Evolutionary conservation across 495 filamentous ascomycete genomes (phyloP).

Genomic region (Hypoxylon lenormandii): DNA sequence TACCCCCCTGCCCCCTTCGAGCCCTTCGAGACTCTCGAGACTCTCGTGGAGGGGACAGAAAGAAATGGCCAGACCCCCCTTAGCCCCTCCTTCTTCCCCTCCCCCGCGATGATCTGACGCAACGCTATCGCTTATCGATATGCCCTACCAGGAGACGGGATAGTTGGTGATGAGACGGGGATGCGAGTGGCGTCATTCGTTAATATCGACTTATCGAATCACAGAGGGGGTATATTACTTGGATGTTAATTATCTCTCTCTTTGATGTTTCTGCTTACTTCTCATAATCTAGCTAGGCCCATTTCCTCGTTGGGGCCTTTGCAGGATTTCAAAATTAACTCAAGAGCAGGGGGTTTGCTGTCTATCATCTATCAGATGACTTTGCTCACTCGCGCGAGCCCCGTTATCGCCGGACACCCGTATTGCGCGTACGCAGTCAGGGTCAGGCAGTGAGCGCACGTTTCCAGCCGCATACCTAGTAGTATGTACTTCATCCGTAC

Average conservation of each 20-base stretch:
- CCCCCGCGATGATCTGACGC: conserved; percentile 47
- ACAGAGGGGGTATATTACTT: conserved; percentile 35
- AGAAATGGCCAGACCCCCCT: conserved; percentile 6
- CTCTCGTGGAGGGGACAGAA: conserved; percentile 1
- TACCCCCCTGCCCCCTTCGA: too few species aligned
- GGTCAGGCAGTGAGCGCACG: conserved; percentile 20
- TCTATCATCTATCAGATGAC: conserved; percentile 40
- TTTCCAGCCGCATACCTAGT: conserved; percentile 13
- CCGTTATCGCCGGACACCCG: conserved; percentile 37
- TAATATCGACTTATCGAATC: conserved; percentile 22
- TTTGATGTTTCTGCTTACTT: conserved; percentile 36
- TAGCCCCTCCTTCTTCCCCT: conserved; percentile 25
- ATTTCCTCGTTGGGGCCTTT: conserved; percentile 34
- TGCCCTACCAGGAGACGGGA: conserved; percentile 45
- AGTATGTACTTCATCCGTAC: conserved; percentile 14
- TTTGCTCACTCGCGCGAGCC: not conserved
- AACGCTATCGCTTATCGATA: conserved; percentile 46
- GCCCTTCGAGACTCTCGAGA: too few species aligned
- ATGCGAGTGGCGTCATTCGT: conserved; percentile 41
- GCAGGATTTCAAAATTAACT: conserved; percentile 44
- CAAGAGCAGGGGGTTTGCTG: conserved; percentile 39
- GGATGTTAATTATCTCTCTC: conserved; percentile 40
- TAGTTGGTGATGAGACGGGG: conserved; percentile 26
- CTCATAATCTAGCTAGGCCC: conserved; percentile 27
- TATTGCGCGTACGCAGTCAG: conserved; percentile 25